Evolutionary conservation across 495 filamentous ascomycete species (phyloP).

Genomic region (Aspergillus mulundensis): DNA sequence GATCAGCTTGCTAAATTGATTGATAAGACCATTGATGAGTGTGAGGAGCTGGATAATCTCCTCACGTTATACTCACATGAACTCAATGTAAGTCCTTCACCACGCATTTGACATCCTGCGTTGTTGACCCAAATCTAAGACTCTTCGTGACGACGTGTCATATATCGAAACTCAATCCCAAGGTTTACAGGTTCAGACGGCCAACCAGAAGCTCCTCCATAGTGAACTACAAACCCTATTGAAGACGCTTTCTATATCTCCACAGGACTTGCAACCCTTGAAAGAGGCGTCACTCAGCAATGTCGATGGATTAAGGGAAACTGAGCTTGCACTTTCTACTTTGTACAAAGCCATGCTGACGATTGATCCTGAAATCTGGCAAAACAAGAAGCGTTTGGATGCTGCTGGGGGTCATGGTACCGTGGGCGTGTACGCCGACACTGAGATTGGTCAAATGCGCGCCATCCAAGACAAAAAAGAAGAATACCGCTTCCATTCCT

Average conservation of each 20-base stretch:
- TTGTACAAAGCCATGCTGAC: constrained; percentile 93
- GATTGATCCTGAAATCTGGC: constrained; percentile 75
- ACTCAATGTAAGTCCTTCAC: constrained; percentile 65
- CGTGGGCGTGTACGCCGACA: constrained; percentile 62
- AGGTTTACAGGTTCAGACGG: constrained; percentile 92
- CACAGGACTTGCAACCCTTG: constrained; percentile 66
- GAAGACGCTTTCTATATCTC: constrained; percentile 80
- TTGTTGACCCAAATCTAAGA: constrained; percentile 54
- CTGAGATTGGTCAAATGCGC: constrained; percentile 84
- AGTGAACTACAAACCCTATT: constrained; percentile 78
- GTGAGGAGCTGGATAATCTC: constrained; percentile 90
- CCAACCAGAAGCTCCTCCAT: constrained; percentile 92
- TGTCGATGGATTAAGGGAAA: constrained; percentile 62
- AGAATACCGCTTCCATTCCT: constrained; percentile 69
- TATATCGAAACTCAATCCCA: constrained; percentile 97
- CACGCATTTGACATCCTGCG: not conserved
- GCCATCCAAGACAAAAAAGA: constrained; percentile 92
- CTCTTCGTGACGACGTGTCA: constrained; percentile 87
- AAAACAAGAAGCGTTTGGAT: constrained; percentile 45
- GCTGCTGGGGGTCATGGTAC: constrained; percentile 48
- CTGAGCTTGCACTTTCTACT: constrained; percentile 71
- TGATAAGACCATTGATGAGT: constrained; percentile 84
- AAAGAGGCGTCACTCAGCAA: constrained; percentile 70
- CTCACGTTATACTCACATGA: constrained; percentile 93
- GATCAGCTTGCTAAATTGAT: constrained; percentile 77